phyloP scores from a whole-genome alignment of 2,329 filamentous ascomycete genomes.

The Ophiostoma fasciatum region DNA sequence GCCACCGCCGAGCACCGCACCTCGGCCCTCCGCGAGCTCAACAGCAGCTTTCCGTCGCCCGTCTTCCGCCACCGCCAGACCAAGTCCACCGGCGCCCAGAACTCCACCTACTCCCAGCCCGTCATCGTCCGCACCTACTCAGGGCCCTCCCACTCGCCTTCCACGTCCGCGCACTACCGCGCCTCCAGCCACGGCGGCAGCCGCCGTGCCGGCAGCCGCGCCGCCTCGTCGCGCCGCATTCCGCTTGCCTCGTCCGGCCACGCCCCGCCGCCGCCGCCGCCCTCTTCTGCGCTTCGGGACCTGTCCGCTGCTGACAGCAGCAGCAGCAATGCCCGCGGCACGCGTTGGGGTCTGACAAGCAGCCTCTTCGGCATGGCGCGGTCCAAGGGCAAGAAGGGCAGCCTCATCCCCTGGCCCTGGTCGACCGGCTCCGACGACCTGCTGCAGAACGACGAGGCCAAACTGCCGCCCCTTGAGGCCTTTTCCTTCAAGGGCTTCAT shows the following conservation, averaged over 20 bases:
- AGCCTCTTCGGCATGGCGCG: slow-evolving; percentile 25
- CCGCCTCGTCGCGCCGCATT: slow-evolving; percentile 15
- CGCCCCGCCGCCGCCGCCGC: no score
- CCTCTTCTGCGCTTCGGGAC: no score
- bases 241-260: slow-evolving; percentile 13
- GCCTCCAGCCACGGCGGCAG: slow-evolving; percentile 15
- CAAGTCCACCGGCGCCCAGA: slow-evolving; percentile 40
- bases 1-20: slow-evolving; percentile 40
- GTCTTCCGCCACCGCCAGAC: slow-evolving; percentile 35
- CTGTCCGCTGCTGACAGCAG: slow-evolving; percentile 1
- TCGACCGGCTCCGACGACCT: slow-evolving; percentile 9
- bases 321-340: slow-evolving; percentile 7
- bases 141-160: slow-evolving; percentile 22
- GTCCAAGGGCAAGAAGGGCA: slow-evolving; percentile 25
- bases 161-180: slow-evolving; percentile 13
- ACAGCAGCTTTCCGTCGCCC: slow-evolving; percentile 37
- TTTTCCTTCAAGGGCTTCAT: slow-evolving; percentile 53
- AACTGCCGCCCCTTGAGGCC: slow-evolving; percentile 45
- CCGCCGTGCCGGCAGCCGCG: slow-evolving; percentile 17
- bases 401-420: slow-evolving; percentile 19
- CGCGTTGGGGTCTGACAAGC: slow-evolving; percentile 2
- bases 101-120: slow-evolving; percentile 47
- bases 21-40: slow-evolving; percentile 45
- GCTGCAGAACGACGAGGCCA: slow-evolving; percentile 18
- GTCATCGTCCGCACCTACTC: slow-evolving; percentile 51